Conservation (phyloP, 106 monocot species). For the Dioscorea zingiberensis region DNA sequence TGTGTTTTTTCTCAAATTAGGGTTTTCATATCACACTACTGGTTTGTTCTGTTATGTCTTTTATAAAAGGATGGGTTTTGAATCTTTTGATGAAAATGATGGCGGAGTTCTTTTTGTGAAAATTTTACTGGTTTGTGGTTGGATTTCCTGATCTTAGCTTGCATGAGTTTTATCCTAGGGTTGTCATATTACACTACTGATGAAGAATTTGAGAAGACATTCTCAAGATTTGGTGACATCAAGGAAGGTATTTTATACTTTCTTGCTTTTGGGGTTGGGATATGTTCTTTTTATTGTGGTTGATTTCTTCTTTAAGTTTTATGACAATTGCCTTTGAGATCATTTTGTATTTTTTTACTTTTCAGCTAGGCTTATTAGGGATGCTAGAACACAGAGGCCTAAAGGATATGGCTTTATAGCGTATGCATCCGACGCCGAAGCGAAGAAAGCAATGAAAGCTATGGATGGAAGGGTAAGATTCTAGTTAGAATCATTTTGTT, state of each 20-base stretch:
- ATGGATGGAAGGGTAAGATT: constrained; percentile 40
- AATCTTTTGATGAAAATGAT: background rate
- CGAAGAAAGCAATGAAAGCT: constrained; percentile 23
- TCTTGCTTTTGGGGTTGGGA: background rate
- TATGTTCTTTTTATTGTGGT: background rate
- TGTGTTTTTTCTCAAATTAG: too few relatives aligned
- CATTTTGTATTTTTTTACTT: background rate
- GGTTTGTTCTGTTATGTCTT: too few relatives aligned
- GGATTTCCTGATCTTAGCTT: background rate
- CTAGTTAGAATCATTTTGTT: too few relatives aligned
- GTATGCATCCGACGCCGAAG: constrained; percentile 23
- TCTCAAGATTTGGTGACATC: constrained; percentile 23
- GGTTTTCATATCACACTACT: too few relatives aligned
- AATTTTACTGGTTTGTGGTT: background rate
- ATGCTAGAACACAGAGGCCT: constrained; percentile 21
- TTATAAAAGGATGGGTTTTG: too few relatives aligned
- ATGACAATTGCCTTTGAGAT: background rate
- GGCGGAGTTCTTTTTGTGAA: background rate
- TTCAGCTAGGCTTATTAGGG: constrained; percentile 28
- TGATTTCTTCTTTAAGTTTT: too few relatives aligned
- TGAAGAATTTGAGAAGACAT: constrained; percentile 12
- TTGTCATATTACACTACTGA: constrained; percentile 35
- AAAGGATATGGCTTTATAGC: constrained; percentile 40
- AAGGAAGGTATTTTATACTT: constrained; percentile 21
- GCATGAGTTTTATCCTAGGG: constrained; percentile 6